Evolutionary conservation across 2,329 filamentous ascomycete genomes (phyloP), one percentile per base, ranked within the genome.

Genomic region (Fusarium odoratissimum): DNA sequence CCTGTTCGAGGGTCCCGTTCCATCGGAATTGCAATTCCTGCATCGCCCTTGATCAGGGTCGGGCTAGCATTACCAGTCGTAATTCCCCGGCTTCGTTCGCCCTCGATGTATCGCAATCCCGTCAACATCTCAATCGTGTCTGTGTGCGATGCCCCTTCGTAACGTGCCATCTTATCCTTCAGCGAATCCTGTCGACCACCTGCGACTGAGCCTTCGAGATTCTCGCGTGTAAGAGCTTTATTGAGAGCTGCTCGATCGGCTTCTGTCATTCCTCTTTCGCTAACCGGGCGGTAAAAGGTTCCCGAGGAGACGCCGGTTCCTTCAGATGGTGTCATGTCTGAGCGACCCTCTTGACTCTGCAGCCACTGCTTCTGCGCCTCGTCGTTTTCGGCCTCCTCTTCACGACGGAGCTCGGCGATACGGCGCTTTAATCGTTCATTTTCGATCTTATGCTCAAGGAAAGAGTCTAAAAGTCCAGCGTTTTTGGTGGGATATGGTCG

Each of bases 401-500:
- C 95, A 69, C 89, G 88, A 75, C 93, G 93, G 60, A 98, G 85
- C 82, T 97, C 94, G 23, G 92, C 91, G 69, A 98, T 97, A 46
- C 94, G 91, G 76, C 94, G 92, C 77, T 90, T 91, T 54, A 98
- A 83, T 8, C 95, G 90, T 83, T 97, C 95, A 77, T 98, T 97
- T 81, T 98, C 95, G 60, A 97, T 95, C 82, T 98, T 98, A 84
- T 98, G 95, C 80, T 98, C 95, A 33, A 98, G 86, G 77, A 98
- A 98, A 0, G 95, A 97, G 82, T 98, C 95, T 25, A 98, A 86
- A 16, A 98, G 86, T 7, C 89, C 90, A 2, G 94, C 92, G 79
- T 95, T 97, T 83, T 93, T 95, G 35, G 93, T 97, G 9, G 94
- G 95, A 80, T 98, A 97, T 3, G 93, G 93, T 25, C 95, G 89